Percentiles rank a stretch among this genome's conserved stretches.
These are phyloP conservation scores for Ostreobium quekettii DNA, from an alignment of 139 green algal species.

Conservation along the genomic window DNA sequence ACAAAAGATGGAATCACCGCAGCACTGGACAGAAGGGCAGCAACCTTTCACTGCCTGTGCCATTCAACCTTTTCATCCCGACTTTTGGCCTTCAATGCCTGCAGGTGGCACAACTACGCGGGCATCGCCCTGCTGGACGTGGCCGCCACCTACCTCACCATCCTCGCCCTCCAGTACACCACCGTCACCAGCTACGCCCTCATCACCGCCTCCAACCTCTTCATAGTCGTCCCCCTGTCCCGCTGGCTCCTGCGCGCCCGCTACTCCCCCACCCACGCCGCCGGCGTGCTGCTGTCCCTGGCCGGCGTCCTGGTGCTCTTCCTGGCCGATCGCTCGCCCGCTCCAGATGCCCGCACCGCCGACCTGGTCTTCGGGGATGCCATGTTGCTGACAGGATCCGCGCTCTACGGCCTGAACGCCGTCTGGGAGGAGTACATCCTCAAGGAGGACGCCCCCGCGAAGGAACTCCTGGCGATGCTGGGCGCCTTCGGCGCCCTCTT, in stretches of 20 bases:
- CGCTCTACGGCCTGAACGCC: not conserved
- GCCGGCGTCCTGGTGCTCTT: no score
- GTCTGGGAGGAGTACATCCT: not conserved
- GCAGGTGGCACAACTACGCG: slow-evolving; percentile 2
- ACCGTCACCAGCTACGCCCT: slow-evolving; percentile 9
- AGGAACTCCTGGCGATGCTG: not conserved
- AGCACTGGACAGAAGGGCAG: no score
- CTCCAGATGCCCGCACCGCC: no score
- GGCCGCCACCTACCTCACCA: slow-evolving; percentile 1
- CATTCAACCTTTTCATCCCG: no score
- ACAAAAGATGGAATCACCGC: no score
- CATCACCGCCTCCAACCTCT: not conserved
- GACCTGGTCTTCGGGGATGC: not conserved
- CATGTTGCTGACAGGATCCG: not conserved
- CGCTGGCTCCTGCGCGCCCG: not conserved
- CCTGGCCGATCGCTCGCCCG: no score
- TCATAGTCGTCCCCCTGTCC: slow-evolving; percentile 5
- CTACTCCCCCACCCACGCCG: no score
- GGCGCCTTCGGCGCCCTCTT: not conserved
- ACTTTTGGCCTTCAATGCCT: no score
- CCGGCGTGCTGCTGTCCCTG: no score
- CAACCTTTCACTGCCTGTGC: no score
- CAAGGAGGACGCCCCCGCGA: not conserved
- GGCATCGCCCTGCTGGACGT: not conserved
- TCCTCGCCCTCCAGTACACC: slow-evolving; percentile 1